phyloP scores from a whole-genome alignment of 768 basidiomycete species.

The Russula olivacea region DNA sequence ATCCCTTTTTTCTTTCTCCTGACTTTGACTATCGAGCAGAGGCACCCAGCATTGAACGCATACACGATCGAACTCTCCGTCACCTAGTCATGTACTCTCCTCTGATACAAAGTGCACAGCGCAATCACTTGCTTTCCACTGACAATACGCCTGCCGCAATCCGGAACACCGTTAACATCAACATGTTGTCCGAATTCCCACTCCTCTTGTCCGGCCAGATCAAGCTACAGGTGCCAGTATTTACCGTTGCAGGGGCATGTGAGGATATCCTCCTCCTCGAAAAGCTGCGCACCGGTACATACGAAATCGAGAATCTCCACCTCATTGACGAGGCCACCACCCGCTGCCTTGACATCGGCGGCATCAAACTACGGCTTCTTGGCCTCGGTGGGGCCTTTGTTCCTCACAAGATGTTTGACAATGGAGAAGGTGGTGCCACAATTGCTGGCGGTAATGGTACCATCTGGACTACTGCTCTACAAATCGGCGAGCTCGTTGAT shows the following conservation, averaged over 20 bases:
- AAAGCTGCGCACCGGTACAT: conserved; percentile 80
- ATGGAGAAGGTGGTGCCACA: conserved; percentile 90
- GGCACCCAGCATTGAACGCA: conserved; percentile 72
- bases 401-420: conserved; percentile 91
- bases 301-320: conserved; percentile 83
- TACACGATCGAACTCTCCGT: conserved; percentile 92
- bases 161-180: conserved; percentile 67
- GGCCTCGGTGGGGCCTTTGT: conserved; percentile 95
- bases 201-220: conserved; percentile 84
- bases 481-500: conserved; percentile 96
- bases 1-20: background rate
- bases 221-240: conserved; percentile 89
- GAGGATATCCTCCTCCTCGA: conserved; percentile 93
- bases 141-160: conserved; percentile 63
- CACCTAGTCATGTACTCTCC: conserved; percentile 97
- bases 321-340: conserved; percentile 96
- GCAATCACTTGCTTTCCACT: conserved; percentile 67
- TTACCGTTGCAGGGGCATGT: conserved; percentile 95
- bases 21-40: conserved; percentile 41
- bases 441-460: conserved; percentile 97
- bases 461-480: conserved; percentile 97
- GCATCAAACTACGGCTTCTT: conserved; percentile 88
- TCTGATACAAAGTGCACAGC: conserved; percentile 77
- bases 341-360: conserved; percentile 84
- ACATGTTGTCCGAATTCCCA: conserved; percentile 90